Base-by-base conservation (phyloP, 768 basidiomycete species). In the Mrakia frigida region DNA sequence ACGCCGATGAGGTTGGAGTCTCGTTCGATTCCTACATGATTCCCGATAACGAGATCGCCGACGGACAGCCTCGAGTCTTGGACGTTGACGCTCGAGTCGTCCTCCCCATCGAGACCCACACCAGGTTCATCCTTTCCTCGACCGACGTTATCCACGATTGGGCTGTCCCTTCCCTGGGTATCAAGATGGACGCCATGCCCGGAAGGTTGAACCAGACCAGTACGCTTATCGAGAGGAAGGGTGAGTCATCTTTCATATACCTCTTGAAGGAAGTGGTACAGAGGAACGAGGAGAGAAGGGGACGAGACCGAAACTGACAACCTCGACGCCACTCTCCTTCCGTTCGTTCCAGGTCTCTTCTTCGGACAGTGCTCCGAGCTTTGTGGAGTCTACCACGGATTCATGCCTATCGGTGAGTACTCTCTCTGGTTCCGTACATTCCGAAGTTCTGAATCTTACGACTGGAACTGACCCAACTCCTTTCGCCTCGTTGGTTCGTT, bases 361-460 rank as follows among this genome's bases (percentile, higher is more conserved):
- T 82, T 80, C 78, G 82, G 82, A 69, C 82, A 82, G 80, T 82
- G 81, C 77, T 81, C 80, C 63, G 81, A 81, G 79, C 79, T 82
- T 52, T 82, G 81, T 78, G 82, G 82, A 69, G 82, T 82, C 75
- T 82, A 80, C 65, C 82, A 82, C 75, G 82, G 79, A 37, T 82
- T 82, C 71, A 82, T 82, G 82, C 81, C 81, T 25, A 81, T 82
- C 46, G 81, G 65, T 68, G 37, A 37, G 65, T 74, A 73, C 75
- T 80, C n/a, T 41, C 6, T 43, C 6, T 28, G 3, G 9, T 39
- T 18, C 37, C 16, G 1, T 21, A 3, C 14, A 50, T 50, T 50
- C 46, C 46, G 46, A 50, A 2, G 46, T 3, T 14, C 4, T 14
- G 21, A 50, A 50, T 39, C 35, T 68, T 21, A 39, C 39, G 31